phyloP scores from a whole-genome alignment of 2,329 filamentous ascomycete genomes.

The Fusarium multiceps region DNA sequence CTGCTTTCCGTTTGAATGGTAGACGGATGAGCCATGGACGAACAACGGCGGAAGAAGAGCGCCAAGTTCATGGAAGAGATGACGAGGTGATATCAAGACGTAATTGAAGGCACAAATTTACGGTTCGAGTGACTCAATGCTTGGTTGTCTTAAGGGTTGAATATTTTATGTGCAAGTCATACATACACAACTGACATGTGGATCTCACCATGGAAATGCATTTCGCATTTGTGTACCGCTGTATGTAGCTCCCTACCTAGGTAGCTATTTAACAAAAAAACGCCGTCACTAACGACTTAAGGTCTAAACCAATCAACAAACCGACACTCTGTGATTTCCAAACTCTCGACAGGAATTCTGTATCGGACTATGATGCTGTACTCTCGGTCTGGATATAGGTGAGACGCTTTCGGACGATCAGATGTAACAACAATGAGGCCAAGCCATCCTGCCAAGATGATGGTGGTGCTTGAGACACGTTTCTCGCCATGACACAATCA shows the following conservation, averaged over 20 bases:
- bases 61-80: constrained; percentile 11
- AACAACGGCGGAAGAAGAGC: constrained; percentile 10
- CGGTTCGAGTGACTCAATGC: constrained; percentile 1
- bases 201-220: not conserved
- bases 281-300: not conserved
- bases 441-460: constrained; percentile 11
- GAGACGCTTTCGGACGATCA: constrained; percentile 9
- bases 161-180: constrained; percentile 2
- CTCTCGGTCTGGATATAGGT: not conserved
- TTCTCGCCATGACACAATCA: constrained; percentile 23
- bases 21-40: constrained; percentile 19
- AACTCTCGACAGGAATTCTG: not conserved
- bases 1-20: constrained; percentile 34
- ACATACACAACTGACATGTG: not conserved
- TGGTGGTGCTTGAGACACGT: constrained; percentile 4
- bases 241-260: constrained; percentile 4
- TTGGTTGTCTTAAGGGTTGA: constrained; percentile 7
- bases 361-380: not conserved
- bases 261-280: not conserved
- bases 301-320: not conserved
- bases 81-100: constrained; percentile 30
- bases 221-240: constrained; percentile 1
- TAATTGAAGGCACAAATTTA: constrained; percentile 14
- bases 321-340: not conserved
- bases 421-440: constrained; percentile 5